These are phyloP conservation scores for Cyanidiococcus yangmingshanensis DNA, from an alignment of 23 red algal genomes.

Conservation along the genomic window DNA sequence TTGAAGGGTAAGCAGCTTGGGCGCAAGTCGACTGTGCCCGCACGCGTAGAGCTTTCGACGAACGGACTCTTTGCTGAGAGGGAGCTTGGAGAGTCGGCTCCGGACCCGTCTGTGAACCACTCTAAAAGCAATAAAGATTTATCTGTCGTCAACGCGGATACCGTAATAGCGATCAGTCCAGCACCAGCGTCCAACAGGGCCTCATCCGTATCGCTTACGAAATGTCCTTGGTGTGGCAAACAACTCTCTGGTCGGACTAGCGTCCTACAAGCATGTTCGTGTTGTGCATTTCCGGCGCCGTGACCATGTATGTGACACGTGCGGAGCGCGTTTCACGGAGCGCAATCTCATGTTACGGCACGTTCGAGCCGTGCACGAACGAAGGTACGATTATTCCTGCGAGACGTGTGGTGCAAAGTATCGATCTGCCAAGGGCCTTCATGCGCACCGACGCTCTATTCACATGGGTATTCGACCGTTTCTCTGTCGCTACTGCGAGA, in stretches of 20 bases:
- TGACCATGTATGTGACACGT: background rate
- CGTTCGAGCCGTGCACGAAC: slow-evolving; percentile 3
- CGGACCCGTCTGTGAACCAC: too few relatives aligned
- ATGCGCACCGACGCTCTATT: background rate
- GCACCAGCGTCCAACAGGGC: too few relatives aligned
- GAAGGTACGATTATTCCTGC: background rate
- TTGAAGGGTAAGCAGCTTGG: too few relatives aligned
- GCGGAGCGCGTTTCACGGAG: background rate
- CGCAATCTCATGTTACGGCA: background rate
- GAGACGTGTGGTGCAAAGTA: background rate
- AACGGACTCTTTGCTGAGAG: too few relatives aligned
- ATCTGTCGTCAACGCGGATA: too few relatives aligned
- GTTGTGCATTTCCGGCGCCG: background rate
- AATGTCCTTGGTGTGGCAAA: background rate
- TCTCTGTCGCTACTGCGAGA: background rate
- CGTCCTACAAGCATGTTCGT: slow-evolving; percentile 9
- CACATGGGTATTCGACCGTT: background rate
- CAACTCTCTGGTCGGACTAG: background rate
- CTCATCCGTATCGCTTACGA: too few relatives aligned
- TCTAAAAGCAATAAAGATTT: too few relatives aligned
- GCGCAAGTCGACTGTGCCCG: too few relatives aligned
- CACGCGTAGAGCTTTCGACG: too few relatives aligned
- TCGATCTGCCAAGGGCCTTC: background rate
- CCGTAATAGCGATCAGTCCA: too few relatives aligned
- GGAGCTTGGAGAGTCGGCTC: too few relatives aligned